Percentiles rank a stretch among this genome's conserved stretches.
These are phyloP conservation scores for Hypoxylon sp. DNA, from an alignment of 2,329 filamentous ascomycete species.

Conservation along the genomic window DNA sequence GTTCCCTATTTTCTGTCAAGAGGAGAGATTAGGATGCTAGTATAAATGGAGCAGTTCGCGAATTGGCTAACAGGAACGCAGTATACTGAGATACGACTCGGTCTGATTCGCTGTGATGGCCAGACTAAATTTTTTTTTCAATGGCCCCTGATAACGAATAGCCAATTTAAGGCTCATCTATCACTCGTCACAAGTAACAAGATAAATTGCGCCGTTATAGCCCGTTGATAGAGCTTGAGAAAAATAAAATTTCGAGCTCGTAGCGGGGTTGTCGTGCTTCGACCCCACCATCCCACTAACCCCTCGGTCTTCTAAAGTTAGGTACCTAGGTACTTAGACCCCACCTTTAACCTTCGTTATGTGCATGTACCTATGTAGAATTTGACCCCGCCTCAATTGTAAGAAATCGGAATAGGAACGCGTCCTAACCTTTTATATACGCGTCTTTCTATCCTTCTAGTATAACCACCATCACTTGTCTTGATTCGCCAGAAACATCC, in stretches of 20 bases:
- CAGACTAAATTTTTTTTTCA: conserved; percentile 13
- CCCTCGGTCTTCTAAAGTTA: conserved; percentile 16
- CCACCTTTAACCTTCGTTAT: too few relatives aligned
- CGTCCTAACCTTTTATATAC: conserved; percentile 30
- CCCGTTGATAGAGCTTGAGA: conserved; percentile 17
- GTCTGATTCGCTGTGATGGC: conserved; percentile 12
- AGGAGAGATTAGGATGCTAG: conserved; percentile 3
- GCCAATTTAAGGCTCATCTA: not conserved
- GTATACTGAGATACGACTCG: conserved; percentile 26
- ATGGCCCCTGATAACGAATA: conserved; percentile 1
- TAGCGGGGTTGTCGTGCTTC: conserved; percentile 39
- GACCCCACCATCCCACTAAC: conserved; percentile 36
- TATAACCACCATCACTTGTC: not conserved
- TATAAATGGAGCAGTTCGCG: conserved; percentile 19
- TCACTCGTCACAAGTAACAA: conserved; percentile 28
- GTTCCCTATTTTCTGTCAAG: conserved; percentile 18
- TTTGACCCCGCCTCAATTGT: conserved; percentile 26
- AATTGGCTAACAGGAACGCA: conserved; percentile 20
- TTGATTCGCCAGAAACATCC: not conserved
- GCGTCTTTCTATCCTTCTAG: conserved; percentile 22
- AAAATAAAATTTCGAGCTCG: conserved; percentile 39
- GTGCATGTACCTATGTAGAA: too few relatives aligned
- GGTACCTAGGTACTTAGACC: conserved; percentile 21
- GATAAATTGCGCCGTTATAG: conserved; percentile 29
- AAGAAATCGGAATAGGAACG: conserved; percentile 26